Conservation (phyloP, 2,329 filamentous ascomycete species). For the Alternaria conjuncta region DNA sequence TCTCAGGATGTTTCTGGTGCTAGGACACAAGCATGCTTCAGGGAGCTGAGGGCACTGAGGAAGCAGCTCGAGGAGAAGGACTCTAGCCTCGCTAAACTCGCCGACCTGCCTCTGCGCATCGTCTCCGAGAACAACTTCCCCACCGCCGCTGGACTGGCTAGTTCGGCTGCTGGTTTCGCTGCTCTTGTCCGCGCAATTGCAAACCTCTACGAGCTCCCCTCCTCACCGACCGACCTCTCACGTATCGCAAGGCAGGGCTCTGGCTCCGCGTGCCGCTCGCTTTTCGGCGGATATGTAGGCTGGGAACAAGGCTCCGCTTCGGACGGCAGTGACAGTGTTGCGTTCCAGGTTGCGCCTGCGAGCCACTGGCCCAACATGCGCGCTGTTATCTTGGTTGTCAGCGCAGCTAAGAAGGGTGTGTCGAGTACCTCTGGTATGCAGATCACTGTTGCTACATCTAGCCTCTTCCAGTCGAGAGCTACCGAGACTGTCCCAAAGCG, state of each 20-base stretch:
- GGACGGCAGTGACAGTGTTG: slow-evolving; percentile 86
- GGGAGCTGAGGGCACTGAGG: slow-evolving; percentile 80
- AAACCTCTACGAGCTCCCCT: slow-evolving; percentile 84
- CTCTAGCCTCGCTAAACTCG: slow-evolving; percentile 80
- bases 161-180: slow-evolving; percentile 69
- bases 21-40: slow-evolving; percentile 92
- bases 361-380: slow-evolving; percentile 96
- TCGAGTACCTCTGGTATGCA: slow-evolving; percentile 96
- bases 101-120: slow-evolving; percentile 77
- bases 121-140: slow-evolving; percentile 99
- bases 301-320: slow-evolving; percentile 80
- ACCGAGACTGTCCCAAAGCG: slow-evolving; percentile 77
- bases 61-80: slow-evolving; percentile 75
- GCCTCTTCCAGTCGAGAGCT: slow-evolving; percentile 82
- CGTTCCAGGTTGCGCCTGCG: slow-evolving; percentile 85
- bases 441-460: slow-evolving; percentile 88
- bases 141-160: slow-evolving; percentile 85
- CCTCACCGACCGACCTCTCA: slow-evolving; percentile 81
- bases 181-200: slow-evolving; percentile 83
- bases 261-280: slow-evolving; percentile 88
- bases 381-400: slow-evolving; percentile 88
- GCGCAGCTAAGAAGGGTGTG: slow-evolving; percentile 94
- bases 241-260: slow-evolving; percentile 92
- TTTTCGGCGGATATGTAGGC: slow-evolving; percentile 95
- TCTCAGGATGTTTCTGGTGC: slow-evolving; percentile 84